These are phyloP conservation scores for Solanum sitiens DNA, from an alignment of 257 asterid genomes.

Conservation along the genomic window DNA sequence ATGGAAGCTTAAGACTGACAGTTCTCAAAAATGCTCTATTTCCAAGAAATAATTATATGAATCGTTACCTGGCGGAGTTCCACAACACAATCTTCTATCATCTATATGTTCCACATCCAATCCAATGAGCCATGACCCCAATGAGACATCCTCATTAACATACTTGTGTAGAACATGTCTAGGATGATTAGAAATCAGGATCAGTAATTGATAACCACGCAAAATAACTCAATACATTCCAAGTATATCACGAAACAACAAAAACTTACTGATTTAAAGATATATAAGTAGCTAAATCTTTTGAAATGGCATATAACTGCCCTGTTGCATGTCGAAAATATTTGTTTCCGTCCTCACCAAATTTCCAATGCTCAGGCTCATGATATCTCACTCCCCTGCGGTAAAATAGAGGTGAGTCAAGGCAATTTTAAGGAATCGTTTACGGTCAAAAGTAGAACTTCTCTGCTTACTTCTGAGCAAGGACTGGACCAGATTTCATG, in stretches of 20 bases:
- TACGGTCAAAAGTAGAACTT: background rate
- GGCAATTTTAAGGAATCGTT: background rate
- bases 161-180: conserved; percentile 79
- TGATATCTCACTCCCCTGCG: conserved; percentile 83
- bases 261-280: conserved; percentile 62
- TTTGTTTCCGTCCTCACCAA: conserved; percentile 86
- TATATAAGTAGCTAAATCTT: conserved; percentile 75
- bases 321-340: conserved; percentile 96
- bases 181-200: background rate
- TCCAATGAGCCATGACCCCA: conserved; percentile 92
- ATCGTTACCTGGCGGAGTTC: conserved; percentile 86
- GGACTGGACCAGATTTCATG: conserved; percentile 95
- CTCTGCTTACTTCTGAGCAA: conserved; percentile 69
- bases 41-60: background rate
- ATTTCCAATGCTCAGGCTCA: conserved; percentile 95
- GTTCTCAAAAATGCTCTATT: background rate
- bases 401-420: background rate
- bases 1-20: background rate
- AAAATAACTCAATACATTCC: background rate
- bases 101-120: conserved; percentile 92
- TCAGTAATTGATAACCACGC: background rate
- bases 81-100: conserved; percentile 85
- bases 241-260: background rate
- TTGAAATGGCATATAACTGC: conserved; percentile 82
- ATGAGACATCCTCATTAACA: conserved; percentile 81